Percentiles rank a stretch among this genome's conserved stretches.
phyloP scores from a whole-genome alignment of 2,329 filamentous ascomycete genomes.

The Cercospora berteroae region DNA sequence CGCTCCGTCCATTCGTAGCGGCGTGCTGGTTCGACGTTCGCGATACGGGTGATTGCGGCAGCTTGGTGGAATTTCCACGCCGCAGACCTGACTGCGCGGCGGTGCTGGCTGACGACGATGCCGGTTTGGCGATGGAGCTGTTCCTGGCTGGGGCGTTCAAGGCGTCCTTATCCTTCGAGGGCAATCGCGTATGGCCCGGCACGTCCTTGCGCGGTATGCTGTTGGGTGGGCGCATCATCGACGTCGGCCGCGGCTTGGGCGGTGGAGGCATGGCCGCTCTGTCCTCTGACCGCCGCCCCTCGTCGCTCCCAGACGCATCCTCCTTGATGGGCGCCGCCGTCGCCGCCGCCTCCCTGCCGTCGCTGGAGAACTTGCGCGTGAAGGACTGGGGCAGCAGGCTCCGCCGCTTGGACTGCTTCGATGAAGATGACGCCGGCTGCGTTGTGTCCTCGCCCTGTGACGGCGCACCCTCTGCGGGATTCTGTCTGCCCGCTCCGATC shows the following conservation, averaged over 20 bases:
- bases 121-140: conserved; percentile 13
- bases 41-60: conserved; percentile 26
- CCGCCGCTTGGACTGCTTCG: conserved; percentile 32
- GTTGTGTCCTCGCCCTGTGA: neutral
- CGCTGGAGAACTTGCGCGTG: conserved; percentile 25
- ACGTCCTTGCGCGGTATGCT: conserved; percentile 20
- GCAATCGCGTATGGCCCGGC: conserved; percentile 19
- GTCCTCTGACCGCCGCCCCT: conserved; percentile 19
- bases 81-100: conserved; percentile 16
- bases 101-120: neutral
- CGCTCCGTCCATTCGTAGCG: conserved; percentile 7
- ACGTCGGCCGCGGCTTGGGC: conserved; percentile 24
- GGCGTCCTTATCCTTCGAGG: conserved; percentile 25
- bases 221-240: conserved; percentile 23
- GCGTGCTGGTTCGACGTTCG: conserved; percentile 18
- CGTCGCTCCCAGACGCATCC: conserved; percentile 25
- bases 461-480: conserved; percentile 1
- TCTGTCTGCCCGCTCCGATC: conserved; percentile 16
- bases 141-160: conserved; percentile 7
- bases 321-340: conserved; percentile 22
- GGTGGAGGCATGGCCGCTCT: conserved; percentile 34
- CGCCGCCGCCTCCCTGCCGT: conserved; percentile 19
- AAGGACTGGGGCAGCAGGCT: conserved; percentile 36
- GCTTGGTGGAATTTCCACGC: conserved; percentile 28
- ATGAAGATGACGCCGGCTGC: neutral